Evolutionary conservation across 2,329 filamentous ascomycete genomes (phyloP).

Genomic region (Neonectria coccinea): DNA sequence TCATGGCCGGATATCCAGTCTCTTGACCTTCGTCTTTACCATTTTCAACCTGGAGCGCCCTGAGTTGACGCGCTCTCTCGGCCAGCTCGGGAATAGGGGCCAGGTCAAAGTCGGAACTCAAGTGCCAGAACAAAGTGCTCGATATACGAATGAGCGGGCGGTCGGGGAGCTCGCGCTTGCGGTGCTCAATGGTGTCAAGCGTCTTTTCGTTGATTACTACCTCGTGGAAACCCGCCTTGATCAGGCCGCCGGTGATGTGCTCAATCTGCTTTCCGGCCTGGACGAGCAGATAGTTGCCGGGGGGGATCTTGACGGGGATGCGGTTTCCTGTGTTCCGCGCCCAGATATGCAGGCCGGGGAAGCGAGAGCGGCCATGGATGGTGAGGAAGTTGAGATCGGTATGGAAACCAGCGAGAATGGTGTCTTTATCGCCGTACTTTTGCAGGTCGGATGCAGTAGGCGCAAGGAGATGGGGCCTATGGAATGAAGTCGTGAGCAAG

Average conservation of each 20-base stretch:
- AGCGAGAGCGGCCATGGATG: constrained; percentile 72
- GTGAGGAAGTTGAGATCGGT: constrained; percentile 74
- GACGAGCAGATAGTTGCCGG: constrained; percentile 68
- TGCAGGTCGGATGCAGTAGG: constrained; percentile 69
- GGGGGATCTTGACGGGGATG: constrained; percentile 69
- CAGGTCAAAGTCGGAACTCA: constrained; percentile 68
- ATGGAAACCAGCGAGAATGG: constrained; percentile 72
- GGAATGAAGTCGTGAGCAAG: neutral
- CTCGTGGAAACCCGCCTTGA: constrained; percentile 73
- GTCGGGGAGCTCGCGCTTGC: constrained; percentile 57
- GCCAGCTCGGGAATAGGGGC: constrained; percentile 62
- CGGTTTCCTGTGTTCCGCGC: constrained; percentile 70
- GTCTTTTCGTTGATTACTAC: constrained; percentile 69
- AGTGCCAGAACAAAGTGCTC: constrained; percentile 71
- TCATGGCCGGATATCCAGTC: constrained; percentile 63
- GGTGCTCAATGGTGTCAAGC: constrained; percentile 58
- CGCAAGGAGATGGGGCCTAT: constrained; percentile 69
- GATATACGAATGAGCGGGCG: constrained; percentile 68
- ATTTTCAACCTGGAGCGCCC: constrained; percentile 59
- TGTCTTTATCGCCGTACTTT: constrained; percentile 65
- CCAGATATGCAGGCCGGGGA: constrained; percentile 72
- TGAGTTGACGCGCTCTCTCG: constrained; percentile 57
- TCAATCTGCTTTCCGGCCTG: constrained; percentile 74
- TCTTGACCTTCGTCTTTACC: constrained; percentile 67
- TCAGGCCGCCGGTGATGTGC: constrained; percentile 69